These are phyloP conservation scores for Trichophyton verrucosum DNA, from an alignment of 2,329 filamentous ascomycete species.

Conservation along the genomic window DNA sequence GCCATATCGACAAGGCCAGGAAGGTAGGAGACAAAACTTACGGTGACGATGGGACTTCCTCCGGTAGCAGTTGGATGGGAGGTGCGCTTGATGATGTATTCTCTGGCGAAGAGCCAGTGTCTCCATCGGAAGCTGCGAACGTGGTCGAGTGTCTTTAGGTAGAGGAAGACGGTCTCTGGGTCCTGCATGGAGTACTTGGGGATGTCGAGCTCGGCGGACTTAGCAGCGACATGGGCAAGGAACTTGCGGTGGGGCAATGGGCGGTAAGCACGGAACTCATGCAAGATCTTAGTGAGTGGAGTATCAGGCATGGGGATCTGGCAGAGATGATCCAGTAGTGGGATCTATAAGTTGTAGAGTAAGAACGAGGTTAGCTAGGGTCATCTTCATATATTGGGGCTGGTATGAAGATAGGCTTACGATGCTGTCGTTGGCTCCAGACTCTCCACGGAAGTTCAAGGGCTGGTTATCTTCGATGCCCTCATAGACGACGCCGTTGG, in stretches of 20 bases:
- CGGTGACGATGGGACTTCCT: slow-evolving; percentile 38
- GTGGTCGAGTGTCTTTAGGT: slow-evolving; percentile 36
- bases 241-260: slow-evolving; percentile 83
- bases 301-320: slow-evolving; percentile 80
- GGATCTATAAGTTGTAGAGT: slow-evolving; percentile 42
- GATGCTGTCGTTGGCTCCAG: slow-evolving; percentile 89
- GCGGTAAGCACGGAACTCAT: slow-evolving; percentile 79
- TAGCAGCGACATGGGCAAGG: slow-evolving; percentile 54
- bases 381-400: background rate
- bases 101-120: slow-evolving; percentile 38
- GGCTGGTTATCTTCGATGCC: slow-evolving; percentile 60
- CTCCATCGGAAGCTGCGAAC: slow-evolving; percentile 40
- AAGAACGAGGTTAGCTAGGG: background rate
- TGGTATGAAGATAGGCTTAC: slow-evolving; percentile 16
- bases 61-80: slow-evolving; percentile 37
- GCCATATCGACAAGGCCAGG: background rate
- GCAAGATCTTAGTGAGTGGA: slow-evolving; percentile 74
- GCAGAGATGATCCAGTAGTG: slow-evolving; percentile 76
- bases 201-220: slow-evolving; percentile 37
- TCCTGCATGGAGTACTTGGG: slow-evolving; percentile 27
- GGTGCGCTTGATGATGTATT: slow-evolving; percentile 38
- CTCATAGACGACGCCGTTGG: slow-evolving; percentile 79
- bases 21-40: slow-evolving; percentile 16
- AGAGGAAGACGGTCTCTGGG: slow-evolving; percentile 31
- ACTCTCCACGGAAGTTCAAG: slow-evolving; percentile 78